phyloP scores from a whole-genome alignment of 2,329 filamentous ascomycete genomes.

The Fusarium proliferatum region DNA sequence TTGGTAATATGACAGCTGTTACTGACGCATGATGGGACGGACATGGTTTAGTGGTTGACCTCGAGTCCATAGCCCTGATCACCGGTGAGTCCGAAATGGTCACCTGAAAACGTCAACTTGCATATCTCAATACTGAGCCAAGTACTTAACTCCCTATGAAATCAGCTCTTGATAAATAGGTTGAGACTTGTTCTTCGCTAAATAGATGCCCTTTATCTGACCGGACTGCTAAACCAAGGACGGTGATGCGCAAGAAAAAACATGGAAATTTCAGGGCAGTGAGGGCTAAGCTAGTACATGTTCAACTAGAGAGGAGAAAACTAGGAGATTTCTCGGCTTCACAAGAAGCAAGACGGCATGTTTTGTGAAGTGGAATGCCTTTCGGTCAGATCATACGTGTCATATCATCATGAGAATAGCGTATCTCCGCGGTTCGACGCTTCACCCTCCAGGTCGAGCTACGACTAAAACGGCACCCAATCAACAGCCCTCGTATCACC shows the following conservation, averaged over 20 bases:
- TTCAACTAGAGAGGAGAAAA: too few relatives aligned
- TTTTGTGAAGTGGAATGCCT: neutral
- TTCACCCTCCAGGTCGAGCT: neutral
- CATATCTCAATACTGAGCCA: neutral
- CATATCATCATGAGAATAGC: neutral
- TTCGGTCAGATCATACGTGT: neutral
- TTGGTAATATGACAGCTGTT: neutral
- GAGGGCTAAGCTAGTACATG: neutral
- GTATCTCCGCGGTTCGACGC: neutral
- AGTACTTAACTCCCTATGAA: neutral
- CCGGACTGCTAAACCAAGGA: too few relatives aligned
- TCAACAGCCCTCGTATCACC: neutral
- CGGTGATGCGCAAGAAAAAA: neutral
- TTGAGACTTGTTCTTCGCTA: neutral
- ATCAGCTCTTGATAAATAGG: accelerated
- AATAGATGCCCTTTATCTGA: neutral
- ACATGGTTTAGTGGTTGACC: neutral
- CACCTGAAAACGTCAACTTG: neutral
- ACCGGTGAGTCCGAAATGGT: neutral
- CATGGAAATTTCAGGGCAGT: accelerated
- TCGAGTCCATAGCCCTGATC: neutral
- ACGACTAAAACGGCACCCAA: neutral
- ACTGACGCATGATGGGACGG: neutral
- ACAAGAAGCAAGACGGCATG: neutral
- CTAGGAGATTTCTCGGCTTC: neutral